These are phyloP conservation scores for maize (Zea mays) DNA, from an alignment of 176 grass and related monocot genomes.

Conservation along the genomic window DNA sequence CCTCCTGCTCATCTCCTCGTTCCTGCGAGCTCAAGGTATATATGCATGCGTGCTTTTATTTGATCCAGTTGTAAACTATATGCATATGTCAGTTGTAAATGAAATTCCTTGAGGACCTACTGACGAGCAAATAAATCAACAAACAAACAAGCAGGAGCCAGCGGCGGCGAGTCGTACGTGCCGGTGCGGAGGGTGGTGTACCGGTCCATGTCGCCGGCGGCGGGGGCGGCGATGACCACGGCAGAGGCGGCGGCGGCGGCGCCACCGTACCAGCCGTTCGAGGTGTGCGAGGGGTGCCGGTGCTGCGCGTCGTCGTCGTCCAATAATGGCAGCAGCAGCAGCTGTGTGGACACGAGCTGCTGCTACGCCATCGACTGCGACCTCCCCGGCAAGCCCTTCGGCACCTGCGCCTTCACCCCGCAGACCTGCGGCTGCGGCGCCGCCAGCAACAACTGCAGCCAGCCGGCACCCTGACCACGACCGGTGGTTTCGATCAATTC, in stretches of 20 bases:
- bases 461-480: not conserved
- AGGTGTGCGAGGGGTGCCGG: conserved; percentile 66
- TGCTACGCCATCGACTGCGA: conserved; percentile 90
- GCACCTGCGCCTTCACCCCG: conserved; percentile 70
- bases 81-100: no score
- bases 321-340: conserved; percentile 31
- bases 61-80: no score
- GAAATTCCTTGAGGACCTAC: no score
- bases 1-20: no score
- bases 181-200: conserved; percentile 36
- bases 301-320: conserved; percentile 54
- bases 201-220: not conserved
- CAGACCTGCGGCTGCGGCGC: conserved; percentile 62
- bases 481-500: no score
- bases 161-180: not conserved
- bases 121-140: no score
- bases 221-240: not conserved
- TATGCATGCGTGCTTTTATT: no score
- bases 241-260: not conserved
- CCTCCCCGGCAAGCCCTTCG: conserved; percentile 82
- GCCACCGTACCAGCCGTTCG: conserved; percentile 52
- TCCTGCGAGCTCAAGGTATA: no score
- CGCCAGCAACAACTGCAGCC: conserved; percentile 34
- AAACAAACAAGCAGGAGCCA: no score
- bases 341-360: conserved; percentile 59